Evolutionary conservation across 2,329 filamentous ascomycete species (phyloP), one percentile per base, ranked within the genome.

Genomic region (Dryadomyces quercus-mongolicae): DNA sequence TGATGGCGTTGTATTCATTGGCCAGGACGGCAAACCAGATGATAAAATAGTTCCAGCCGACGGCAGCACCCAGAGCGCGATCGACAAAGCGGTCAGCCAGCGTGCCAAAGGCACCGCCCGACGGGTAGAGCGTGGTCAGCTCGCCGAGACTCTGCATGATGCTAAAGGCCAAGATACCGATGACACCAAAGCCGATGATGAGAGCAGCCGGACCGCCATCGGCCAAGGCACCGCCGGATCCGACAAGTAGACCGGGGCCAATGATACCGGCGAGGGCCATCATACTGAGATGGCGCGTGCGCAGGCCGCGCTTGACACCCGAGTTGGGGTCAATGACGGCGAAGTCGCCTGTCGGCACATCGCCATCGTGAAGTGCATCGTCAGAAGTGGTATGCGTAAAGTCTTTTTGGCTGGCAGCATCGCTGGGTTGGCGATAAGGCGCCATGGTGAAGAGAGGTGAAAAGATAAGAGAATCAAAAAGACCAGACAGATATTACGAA

Each of bases 121-220:
- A 83, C 0, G 85, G 85, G 60, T 84, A 88, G 1, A 88, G 68
- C 7, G 85, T 88, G 3, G 85, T 86, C 61, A 89, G 71, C 65
- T 90, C 86, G 20, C 86, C 86, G 7, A 90, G 70, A 5, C 80
- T 84, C 71, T 88, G 85, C 80, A 86, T 88, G 59, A 85, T 77
- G 60, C 73, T 75, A 58, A 74, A 77, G 2, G 85, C 84, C 56
- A 89, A 79, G 58, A 88, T 75, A 12, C 83, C 85, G 59, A 88
- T 84, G 31, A 88, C 70, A 10, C 75, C 79, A 59, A 90, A 91
- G 1, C 85, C 85, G 62, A 90, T 88, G 40, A 90, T 66, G 50
- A 88, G 68, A 0, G 84, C 81, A 0, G 84, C 86, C 16, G 86
- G 86, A 0, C 86, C 86, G 54, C 85, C 85, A 45, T 74, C 78